A percentile compares a stretch with the other conserved stretches of the same genome.
phyloP scores from a whole-genome alignment of 176 grass and related monocot genomes.

The Eleusine coracana region DNA sequence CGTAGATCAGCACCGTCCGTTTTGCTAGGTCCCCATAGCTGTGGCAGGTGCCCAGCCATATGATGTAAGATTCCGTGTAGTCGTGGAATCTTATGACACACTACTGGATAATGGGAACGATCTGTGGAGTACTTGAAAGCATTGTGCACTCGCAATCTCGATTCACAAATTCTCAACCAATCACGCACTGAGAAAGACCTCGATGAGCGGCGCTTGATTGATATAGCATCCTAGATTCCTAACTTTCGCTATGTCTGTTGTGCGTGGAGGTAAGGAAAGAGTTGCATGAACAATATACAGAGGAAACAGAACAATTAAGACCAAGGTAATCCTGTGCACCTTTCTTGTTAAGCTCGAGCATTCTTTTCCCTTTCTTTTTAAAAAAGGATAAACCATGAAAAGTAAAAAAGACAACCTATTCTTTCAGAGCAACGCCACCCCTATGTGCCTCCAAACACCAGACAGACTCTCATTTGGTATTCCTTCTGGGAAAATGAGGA shows the following conservation, averaged over 20 bases:
- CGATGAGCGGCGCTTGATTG: neutral
- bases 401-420: slow-evolving; percentile 54
- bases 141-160: neutral
- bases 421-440: slow-evolving; percentile 49
- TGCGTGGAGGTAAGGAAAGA: neutral
- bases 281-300: neutral
- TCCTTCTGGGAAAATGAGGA: slow-evolving; percentile 54
- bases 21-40: neutral
- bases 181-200: neutral
- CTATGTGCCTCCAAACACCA: slow-evolving; percentile 52
- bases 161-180: neutral
- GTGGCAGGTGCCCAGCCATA: slow-evolving; percentile 14
- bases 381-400: slow-evolving; percentile 35
- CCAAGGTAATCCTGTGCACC: slow-evolving; percentile 35
- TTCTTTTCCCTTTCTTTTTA: slow-evolving; percentile 38
- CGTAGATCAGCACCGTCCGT: slow-evolving; percentile 30
- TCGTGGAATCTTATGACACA: neutral
- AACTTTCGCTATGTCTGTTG: too few relatives aligned
- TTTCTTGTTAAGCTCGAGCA: slow-evolving; percentile 52
- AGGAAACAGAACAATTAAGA: neutral
- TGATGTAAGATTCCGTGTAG: neutral
- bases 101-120: slow-evolving; percentile 20
- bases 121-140: neutral
- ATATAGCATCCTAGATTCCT: too few relatives aligned
- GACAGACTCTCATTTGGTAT: slow-evolving; percentile 45